Evolutionary conservation across 2,329 filamentous ascomycete genomes (phyloP).

Genomic region (Trichophyton mentagrophytes): DNA sequence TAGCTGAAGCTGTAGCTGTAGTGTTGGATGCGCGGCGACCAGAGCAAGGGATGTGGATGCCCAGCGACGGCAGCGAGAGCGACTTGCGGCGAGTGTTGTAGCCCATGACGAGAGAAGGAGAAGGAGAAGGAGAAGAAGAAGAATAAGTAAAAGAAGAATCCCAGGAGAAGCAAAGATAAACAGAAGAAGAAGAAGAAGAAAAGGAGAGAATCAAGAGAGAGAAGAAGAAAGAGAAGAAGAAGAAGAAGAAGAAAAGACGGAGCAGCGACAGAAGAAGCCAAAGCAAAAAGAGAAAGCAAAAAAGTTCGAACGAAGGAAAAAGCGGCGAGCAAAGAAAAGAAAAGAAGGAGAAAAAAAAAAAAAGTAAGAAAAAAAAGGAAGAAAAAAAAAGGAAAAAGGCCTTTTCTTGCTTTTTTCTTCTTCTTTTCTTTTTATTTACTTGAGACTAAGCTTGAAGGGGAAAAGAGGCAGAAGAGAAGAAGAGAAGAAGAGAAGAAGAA

Average conservation of each 20-base stretch:
- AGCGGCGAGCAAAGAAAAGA: not conserved
- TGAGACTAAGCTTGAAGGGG: not conserved
- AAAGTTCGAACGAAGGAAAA: too few relatives aligned
- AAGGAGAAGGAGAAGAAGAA: slow-evolving; percentile 5
- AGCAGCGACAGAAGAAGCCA: slow-evolving; percentile 5
- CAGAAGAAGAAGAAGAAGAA: slow-evolving; percentile 5
- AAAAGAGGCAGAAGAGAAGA: not conserved
- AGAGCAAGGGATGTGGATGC: slow-evolving; percentile 64
- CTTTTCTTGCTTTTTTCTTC: too few relatives aligned
- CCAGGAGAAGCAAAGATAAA: not conserved
- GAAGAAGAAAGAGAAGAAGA: slow-evolving; percentile 2
- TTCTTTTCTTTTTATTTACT: too few relatives aligned
- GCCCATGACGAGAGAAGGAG: slow-evolving; percentile 49
- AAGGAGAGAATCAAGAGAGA: not conserved
- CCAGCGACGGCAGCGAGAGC: slow-evolving; percentile 79
- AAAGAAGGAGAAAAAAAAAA: not conserved
- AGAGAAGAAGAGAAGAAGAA: not conserved
- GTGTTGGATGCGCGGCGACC: slow-evolving; percentile 48
- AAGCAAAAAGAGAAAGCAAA: too few relatives aligned
- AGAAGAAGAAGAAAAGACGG: slow-evolving; percentile 8
- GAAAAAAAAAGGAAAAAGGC: not conserved
- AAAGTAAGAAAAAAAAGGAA: not conserved
- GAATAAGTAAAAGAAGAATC: slow-evolving; percentile 7
- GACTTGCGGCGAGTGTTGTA: slow-evolving; percentile 98
- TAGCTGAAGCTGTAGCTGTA: slow-evolving; percentile 13